Conservation (phyloP, 2,329 filamentous ascomycete species). For the Aureobasidium namibiae region DNA sequence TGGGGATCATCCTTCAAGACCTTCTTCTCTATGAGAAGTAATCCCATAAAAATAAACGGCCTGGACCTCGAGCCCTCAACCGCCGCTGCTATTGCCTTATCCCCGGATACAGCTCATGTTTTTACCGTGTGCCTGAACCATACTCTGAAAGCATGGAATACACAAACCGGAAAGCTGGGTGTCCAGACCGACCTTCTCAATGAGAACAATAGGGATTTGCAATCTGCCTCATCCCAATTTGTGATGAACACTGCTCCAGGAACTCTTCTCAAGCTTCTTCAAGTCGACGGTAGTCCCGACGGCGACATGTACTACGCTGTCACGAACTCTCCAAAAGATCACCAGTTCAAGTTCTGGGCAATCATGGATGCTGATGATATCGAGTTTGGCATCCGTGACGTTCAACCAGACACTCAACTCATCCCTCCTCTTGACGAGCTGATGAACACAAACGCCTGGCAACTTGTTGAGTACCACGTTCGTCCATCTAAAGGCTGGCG, state of each 20-base stretch:
- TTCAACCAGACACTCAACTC: conserved; percentile 56
- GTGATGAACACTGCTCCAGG: conserved; percentile 70
- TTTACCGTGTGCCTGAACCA: conserved; percentile 88
- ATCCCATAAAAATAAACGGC: conserved; percentile 56
- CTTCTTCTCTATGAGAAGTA: conserved; percentile 58
- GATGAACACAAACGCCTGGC: conserved; percentile 44
- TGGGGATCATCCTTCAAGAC: conserved; percentile 60
- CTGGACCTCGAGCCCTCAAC: conserved; percentile 59
- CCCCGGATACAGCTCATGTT: conserved; percentile 43
- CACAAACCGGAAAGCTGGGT: conserved; percentile 69
- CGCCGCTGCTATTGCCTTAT: conserved; percentile 50
- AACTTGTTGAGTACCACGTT: conserved; percentile 40
- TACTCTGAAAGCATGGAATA: conserved; percentile 80
- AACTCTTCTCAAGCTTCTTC: conserved; percentile 66
- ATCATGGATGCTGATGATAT: conserved; percentile 53
- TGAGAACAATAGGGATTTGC: conserved; percentile 40
- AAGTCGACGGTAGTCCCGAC: conserved; percentile 49
- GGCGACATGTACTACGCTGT: conserved; percentile 54
- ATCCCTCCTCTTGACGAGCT: conserved; percentile 52
- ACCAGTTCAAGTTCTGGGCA: conserved; percentile 93
- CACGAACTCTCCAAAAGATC: conserved; percentile 80
- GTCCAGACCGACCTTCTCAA: conserved; percentile 71
- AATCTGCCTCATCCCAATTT: conserved; percentile 61
- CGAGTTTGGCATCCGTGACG: conserved; percentile 58
- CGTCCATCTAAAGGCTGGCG: conserved; percentile 31